phyloP scores from a whole-genome alignment of 176 grass and related monocot genomes.

The Zoysia pacifica region DNA sequence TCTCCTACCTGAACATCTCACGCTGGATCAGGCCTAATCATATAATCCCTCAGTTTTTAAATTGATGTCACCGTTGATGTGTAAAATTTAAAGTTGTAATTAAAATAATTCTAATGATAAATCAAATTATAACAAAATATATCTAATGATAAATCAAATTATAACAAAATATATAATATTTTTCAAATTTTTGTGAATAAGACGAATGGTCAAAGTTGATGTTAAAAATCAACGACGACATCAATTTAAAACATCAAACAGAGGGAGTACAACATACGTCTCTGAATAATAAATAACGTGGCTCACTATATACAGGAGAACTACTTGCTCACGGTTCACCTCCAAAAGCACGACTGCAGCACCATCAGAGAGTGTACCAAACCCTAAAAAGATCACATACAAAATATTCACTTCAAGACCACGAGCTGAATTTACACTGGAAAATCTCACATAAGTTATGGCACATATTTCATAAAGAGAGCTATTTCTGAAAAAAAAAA shows the following conservation, averaged over 20 bases:
- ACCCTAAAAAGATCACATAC: not conserved
- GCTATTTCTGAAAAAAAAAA: not conserved
- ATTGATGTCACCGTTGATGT: too few species aligned
- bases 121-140: too few species aligned
- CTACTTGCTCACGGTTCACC: not conserved
- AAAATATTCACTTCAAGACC: not conserved
- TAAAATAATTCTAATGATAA: too few species aligned
- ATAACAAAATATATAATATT: not conserved
- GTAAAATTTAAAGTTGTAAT: too few species aligned
- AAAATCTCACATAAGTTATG: not conserved
- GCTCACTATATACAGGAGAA: not conserved
- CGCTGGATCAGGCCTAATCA: not conserved
- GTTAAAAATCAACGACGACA: too few species aligned
- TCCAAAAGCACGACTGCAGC: not conserved
- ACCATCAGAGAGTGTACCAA: not conserved
- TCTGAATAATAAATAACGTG: not conserved
- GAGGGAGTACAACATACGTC: too few species aligned
- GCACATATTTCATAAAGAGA: not conserved
- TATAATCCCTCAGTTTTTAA: not conserved
- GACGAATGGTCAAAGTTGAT: too few species aligned
- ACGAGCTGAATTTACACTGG: not conserved
- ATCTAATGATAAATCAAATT: too few species aligned
- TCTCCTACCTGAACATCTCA: not conserved
- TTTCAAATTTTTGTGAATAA: too few species aligned
- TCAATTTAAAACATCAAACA: too few species aligned